Conservation (phyloP, 768 basidiomycete genomes). For the Rhodosporidiobolus sp. region DNA sequence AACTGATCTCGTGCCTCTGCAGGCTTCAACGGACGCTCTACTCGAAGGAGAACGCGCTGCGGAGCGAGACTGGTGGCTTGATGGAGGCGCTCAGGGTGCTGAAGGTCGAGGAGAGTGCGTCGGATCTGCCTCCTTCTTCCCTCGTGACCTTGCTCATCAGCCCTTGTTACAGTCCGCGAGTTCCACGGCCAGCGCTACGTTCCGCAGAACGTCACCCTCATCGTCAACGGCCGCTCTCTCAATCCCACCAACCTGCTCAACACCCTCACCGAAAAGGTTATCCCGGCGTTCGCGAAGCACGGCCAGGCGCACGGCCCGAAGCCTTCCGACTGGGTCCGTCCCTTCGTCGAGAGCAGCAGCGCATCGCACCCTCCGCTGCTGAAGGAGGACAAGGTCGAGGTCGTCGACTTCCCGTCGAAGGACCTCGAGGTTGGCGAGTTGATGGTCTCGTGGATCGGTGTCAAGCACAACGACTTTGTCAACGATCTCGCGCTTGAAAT, state of each 20-base stretch:
- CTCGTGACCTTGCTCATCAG: background rate
- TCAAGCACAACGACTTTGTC: conserved; percentile 66
- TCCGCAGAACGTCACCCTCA: conserved; percentile 85
- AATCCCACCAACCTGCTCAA: conserved; percentile 69
- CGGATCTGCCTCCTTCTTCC: conserved; percentile 14
- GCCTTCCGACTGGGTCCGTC: conserved; percentile 84
- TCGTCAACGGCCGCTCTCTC: conserved; percentile 79
- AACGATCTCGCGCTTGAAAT: conserved; percentile 80
- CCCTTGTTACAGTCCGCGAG: conserved; percentile 62
- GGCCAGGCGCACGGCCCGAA: conserved; percentile 63
- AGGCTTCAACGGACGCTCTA: conserved; percentile 79
- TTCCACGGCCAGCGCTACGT: conserved; percentile 89
- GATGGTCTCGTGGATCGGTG: conserved; percentile 71
- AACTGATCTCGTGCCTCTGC: conserved; percentile 15
- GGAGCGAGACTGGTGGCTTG: conserved; percentile 93
- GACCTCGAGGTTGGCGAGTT: conserved; percentile 91
- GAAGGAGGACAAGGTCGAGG: conserved; percentile 57
- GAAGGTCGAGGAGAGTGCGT: conserved; percentile 78
- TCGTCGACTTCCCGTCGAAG: conserved; percentile 90
- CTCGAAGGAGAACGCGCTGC: conserved; percentile 76
- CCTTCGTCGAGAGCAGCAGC: conserved; percentile 84
- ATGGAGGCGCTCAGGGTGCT: conserved; percentile 86
- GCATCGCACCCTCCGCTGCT: conserved; percentile 58
- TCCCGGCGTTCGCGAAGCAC: conserved; percentile 74
- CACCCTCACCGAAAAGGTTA: conserved; percentile 76